Conservation (phyloP, 2,329 filamentous ascomycete species). For the Fusarium foetens region DNA sequence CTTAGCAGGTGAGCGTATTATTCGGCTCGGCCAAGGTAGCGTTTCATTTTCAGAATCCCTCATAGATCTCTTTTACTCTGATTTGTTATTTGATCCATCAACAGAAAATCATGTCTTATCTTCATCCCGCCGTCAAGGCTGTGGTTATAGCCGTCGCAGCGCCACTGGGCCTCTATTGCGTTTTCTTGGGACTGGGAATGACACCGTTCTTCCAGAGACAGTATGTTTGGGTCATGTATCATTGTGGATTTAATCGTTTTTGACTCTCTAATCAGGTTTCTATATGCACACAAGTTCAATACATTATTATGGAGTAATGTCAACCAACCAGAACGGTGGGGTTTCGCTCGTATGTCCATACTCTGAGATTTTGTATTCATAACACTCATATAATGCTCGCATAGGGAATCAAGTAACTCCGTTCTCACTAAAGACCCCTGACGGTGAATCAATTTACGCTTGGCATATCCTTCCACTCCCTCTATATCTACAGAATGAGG, state of each 20-base stretch:
- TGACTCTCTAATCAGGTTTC: conserved; percentile 63
- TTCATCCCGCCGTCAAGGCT: conserved; percentile 39
- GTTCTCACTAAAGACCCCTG: conserved; percentile 79
- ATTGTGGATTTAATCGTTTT: not conserved
- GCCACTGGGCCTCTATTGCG: conserved; percentile 71
- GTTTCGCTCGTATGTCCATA: conserved; percentile 76
- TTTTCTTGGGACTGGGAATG: conserved; percentile 72
- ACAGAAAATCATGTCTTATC: conserved; percentile 28
- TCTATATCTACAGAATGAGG: conserved; percentile 78
- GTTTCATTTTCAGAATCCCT: not conserved
- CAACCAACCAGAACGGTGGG: conserved; percentile 81
- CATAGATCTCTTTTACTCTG: not conserved
- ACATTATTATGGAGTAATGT: conserved; percentile 77
- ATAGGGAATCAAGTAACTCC: conserved; percentile 88
- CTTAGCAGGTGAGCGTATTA: not conserved
- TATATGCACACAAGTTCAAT: conserved; percentile 86
- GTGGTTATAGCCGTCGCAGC: conserved; percentile 65
- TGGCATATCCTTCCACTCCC: conserved; percentile 91
- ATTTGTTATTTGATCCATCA: not conserved
- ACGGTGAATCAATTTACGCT: conserved; percentile 81
- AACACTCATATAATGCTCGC: conserved; percentile 8
- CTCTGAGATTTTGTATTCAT: not conserved
- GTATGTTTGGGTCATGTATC: conserved; percentile 57
- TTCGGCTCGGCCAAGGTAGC: not conserved
- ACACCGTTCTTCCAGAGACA: conserved; percentile 81